Base-by-base conservation (phyloP, 2,329 filamentous ascomycete genomes). In the Cadophora malorum region DNA sequence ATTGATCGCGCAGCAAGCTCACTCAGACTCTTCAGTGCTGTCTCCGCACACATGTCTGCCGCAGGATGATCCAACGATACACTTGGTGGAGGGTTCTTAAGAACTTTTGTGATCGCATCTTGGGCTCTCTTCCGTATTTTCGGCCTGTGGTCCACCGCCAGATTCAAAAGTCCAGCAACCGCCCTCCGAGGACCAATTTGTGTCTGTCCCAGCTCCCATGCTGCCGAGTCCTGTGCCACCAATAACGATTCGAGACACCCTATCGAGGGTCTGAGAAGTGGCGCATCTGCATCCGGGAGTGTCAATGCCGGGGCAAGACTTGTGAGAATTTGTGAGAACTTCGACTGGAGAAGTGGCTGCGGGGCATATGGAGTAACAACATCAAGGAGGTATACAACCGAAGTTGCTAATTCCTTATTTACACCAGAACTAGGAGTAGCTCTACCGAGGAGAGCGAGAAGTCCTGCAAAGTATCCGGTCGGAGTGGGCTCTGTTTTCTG, bases 41-140 rank as follows among this genome's bases (percentile, higher is more conserved):
- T 94, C 79, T 97, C 93, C 21, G 96, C 96, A 81, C 95, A 98
- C 89, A 98, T 95, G 78, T 97, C 94, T 58, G 95, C 92, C 31
- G 94, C 96, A 1, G 96, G 96, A 78, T 99, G 96, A 73, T 99
- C 96, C 69, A 97, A 81, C 3, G 93, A 94, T 1, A 96, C 96
- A 71, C 93, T 97, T 0, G 95, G 94, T 0, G 96, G 96, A 9
- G 94, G 92, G 69, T 89, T 91, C 79, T 90, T 90, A 67, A 99
- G 85, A 4, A 99, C 89, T 71, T 90, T 92, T 64, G 90, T 89
- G 73, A 99, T 80, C 2, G 94, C 93, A 77, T 98, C 95, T 79
- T 97, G 93, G 7, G 96, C 93, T 79, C 94, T 85, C 86, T 96
- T 97, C 74, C 96, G 88, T 60, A 98, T 93, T 82, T 99, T 99